Conservation (phyloP, 495 filamentous ascomycete species). For the Annulohypoxylon moriforme region DNA sequence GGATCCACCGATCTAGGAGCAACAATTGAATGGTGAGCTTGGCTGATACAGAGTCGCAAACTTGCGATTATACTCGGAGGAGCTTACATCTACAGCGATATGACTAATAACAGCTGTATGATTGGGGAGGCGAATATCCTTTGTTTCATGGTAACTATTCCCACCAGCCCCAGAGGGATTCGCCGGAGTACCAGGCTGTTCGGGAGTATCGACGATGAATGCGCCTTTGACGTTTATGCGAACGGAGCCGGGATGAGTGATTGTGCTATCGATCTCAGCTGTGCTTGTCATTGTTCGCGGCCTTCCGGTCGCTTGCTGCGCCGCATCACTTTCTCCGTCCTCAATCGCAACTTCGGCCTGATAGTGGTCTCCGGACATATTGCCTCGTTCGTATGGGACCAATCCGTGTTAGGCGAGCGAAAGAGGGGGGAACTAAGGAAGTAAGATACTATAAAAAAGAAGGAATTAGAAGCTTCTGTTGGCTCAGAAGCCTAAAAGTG, state of each 20-base stretch:
- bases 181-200: slow-evolving; percentile 63
- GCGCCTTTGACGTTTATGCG: slow-evolving; percentile 96
- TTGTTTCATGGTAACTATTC: slow-evolving; percentile 76
- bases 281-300: slow-evolving; percentile 57
- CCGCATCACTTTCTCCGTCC: slow-evolving; percentile 16
- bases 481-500: slow-evolving; percentile 36
- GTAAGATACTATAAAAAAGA: slow-evolving; percentile 5
- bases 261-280: slow-evolving; percentile 75
- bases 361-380: slow-evolving; percentile 33
- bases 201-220: slow-evolving; percentile 86
- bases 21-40: slow-evolving; percentile 10
- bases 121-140: slow-evolving; percentile 94
- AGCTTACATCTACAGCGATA: slow-evolving; percentile 90
- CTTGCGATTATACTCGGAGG: slow-evolving; percentile 12
- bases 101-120: slow-evolving; percentile 94
- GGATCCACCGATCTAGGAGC: slow-evolving; percentile 86
- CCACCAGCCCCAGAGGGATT: slow-evolving; percentile 54
- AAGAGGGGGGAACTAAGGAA: background rate
- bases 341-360: slow-evolving; percentile 40
- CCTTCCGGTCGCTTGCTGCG: slow-evolving; percentile 28
- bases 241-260: slow-evolving; percentile 84
- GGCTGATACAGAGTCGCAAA: background rate
- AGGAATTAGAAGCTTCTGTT: slow-evolving; percentile 28
- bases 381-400: background rate
- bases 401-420: background rate